Conservation (phyloP, 495 filamentous ascomycete species). For the Penicillium bialowiezense region DNA sequence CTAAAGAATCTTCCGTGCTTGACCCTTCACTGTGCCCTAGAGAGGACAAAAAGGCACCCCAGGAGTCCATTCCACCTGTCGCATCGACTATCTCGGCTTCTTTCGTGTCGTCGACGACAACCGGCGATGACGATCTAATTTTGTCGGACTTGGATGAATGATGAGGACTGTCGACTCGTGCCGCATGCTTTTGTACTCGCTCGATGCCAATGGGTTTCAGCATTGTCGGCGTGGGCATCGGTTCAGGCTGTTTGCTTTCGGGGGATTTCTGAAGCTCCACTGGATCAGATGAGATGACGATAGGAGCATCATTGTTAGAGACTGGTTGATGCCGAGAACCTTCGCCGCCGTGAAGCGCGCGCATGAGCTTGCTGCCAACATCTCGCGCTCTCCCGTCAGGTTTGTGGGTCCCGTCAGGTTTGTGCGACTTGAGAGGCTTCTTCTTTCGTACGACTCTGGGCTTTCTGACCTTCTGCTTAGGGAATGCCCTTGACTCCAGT, state of each 20-base stretch:
- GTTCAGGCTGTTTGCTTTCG: neutral
- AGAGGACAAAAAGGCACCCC: neutral
- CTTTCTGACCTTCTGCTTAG: neutral
- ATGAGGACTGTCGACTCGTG: neutral
- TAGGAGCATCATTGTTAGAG: neutral
- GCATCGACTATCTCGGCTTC: neutral
- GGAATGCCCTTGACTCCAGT: neutral
- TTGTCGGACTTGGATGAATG: neutral
- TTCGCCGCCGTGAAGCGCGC: slow-evolving; percentile 18
- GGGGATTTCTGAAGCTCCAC: neutral
- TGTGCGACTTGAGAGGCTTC: too few relatives aligned
- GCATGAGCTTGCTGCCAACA: slow-evolving; percentile 27
- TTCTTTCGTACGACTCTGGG: neutral
- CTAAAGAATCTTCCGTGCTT: neutral
- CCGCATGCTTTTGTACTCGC: neutral
- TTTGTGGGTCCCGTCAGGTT: slow-evolving; percentile 6
- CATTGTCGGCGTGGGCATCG: neutral
- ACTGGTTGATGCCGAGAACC: neutral
- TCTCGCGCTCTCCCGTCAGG: slow-evolving; percentile 23
- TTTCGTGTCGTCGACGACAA: neutral
- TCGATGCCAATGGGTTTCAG: neutral
- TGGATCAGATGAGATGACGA: slow-evolving; percentile 1
- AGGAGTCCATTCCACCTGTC: neutral
- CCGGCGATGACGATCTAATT: neutral
- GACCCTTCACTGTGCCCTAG: neutral